Base-by-base conservation (phyloP, 2,329 filamentous ascomycete species). In the Fusarium citri region DNA sequence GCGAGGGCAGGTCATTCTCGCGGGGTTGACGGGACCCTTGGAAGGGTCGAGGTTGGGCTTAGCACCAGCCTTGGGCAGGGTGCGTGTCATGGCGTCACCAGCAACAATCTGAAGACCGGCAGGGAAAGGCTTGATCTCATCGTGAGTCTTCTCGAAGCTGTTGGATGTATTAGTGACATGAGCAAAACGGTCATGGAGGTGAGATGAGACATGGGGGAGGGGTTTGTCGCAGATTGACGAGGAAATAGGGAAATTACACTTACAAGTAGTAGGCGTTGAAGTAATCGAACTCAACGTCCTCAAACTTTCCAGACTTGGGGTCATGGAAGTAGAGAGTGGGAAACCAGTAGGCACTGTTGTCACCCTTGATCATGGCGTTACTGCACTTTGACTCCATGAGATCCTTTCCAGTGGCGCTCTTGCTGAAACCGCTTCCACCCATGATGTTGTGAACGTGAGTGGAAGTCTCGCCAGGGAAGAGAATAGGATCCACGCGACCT, bases 211-310 rank as follows among this genome's bases (percentile, higher is more conserved):
- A 53, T 18, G 49, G 31, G 31, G 20, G 40, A 30, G n/a, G 46
- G 34, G n/a, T 26, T 46, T 53, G 49, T 53, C 49, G 16, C 46
- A 43, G 37, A 50, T 51, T 20, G 28, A 46, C 15, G 45, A 47
- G 47, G 23, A 20, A 53, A 47, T 16, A 37, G 30, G 40, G 25
- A 16, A 31, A 53, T 53, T 26, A 37, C 28, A 74, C 84, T 78
- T 76, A 88, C 86, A 91, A 90, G 81, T 95, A 94, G 83, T 96
- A 96, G 66, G 87, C 87, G 75, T 90, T 90, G 87, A 91, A 89
- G 77, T 93, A 93, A 74, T 91, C 89, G 66, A 92, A 81, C 46
- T 89, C 84, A 20, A 94, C 92, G 37, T 86, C 84, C 78, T 90
- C 87, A 71, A 93, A 88, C 54, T 84, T 85, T 50, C 87, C 87